Conservation (phyloP, 2,329 filamentous ascomycete genomes). For the Aureobasidium sp. region DNA sequence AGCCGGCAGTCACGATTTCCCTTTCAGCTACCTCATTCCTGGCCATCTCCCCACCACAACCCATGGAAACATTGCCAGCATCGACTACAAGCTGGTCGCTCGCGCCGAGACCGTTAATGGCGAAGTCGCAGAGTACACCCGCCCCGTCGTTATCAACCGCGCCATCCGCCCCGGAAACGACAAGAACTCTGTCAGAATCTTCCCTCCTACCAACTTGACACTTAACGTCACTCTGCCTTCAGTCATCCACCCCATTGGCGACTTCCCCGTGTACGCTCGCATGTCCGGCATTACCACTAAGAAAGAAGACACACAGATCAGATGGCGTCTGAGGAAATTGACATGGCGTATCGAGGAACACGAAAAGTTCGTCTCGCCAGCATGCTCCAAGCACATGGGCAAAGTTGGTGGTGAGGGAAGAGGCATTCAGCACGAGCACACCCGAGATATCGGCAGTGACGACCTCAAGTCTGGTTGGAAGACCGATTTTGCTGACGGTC, state of each 20-base stretch:
- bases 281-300: conserved; percentile 76
- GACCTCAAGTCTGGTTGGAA: conserved; percentile 90
- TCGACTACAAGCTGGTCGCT: conserved; percentile 73
- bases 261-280: conserved; percentile 70
- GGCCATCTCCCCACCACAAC: conserved; percentile 82
- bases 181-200: conserved; percentile 86
- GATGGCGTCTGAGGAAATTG: conserved; percentile 87
- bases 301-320: conserved; percentile 61
- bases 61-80: conserved; percentile 62
- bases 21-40: conserved; percentile 79
- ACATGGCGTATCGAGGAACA: conserved; percentile 92
- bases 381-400: conserved; percentile 68
- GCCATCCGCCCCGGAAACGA: conserved; percentile 72
- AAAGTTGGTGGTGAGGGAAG: conserved; percentile 61
- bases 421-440: conserved; percentile 66
- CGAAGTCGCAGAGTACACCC: conserved; percentile 58
- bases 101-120: conserved; percentile 55
- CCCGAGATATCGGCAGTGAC: conserved; percentile 69
- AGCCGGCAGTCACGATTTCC: conserved; percentile 61
- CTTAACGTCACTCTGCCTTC: conserved; percentile 75
- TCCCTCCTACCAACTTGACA: conserved; percentile 91
- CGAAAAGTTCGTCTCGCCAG: conserved; percentile 68
- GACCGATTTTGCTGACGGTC: conserved; percentile 60
- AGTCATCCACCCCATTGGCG: conserved; percentile 78
- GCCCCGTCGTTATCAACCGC: conserved; percentile 67